These are phyloP conservation scores for Diplodia seriata DNA, from an alignment of 2,329 filamentous ascomycete genomes.

Conservation along the genomic window DNA sequence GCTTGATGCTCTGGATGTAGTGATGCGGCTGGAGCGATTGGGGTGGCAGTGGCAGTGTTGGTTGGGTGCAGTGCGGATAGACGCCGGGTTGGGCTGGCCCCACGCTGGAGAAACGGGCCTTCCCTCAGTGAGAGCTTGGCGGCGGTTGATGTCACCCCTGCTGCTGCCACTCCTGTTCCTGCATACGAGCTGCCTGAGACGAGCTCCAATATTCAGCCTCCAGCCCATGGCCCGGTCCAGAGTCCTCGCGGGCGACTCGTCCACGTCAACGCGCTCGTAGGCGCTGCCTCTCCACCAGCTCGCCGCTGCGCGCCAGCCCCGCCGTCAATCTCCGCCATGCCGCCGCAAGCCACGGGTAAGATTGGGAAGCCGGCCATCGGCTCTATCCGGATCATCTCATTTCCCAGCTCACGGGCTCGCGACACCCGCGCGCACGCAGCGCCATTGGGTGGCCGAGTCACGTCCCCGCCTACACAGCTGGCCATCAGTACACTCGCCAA, in stretches of 20 bases:
- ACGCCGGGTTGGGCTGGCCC: slow-evolving; percentile 2
- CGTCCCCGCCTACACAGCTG: slow-evolving; percentile 5
- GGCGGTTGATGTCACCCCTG: slow-evolving; percentile 23
- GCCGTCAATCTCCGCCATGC: slow-evolving; percentile 27
- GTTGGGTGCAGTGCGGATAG: background rate
- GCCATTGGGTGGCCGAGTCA: slow-evolving; percentile 14
- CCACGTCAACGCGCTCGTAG: background rate
- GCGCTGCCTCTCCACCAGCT: background rate
- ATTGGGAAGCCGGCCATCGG: slow-evolving; percentile 13
- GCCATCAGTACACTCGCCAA: background rate
- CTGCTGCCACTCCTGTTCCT: slow-evolving; percentile 5
- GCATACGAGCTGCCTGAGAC: slow-evolving; percentile 28
- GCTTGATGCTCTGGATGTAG: background rate
- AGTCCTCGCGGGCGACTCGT: background rate
- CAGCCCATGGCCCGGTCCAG: background rate
- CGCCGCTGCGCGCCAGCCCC: slow-evolving; percentile 14
- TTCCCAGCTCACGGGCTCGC: slow-evolving; percentile 16
- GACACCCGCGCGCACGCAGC: slow-evolving; percentile 12
- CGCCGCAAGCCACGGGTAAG: slow-evolving; percentile 10
- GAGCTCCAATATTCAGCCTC: background rate
- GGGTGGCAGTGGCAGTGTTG: background rate
- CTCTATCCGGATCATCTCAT: slow-evolving; percentile 25
- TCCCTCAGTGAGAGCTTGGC: slow-evolving; percentile 3
- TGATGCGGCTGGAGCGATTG: slow-evolving; percentile 4
- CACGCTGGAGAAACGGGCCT: slow-evolving; percentile 20